A percentile compares a stretch with the other conserved stretches of the same genome.
Evolutionary conservation across 108 stramenopile species (phyloP).

Genomic region (Cylindrotheca closterium): DNA sequence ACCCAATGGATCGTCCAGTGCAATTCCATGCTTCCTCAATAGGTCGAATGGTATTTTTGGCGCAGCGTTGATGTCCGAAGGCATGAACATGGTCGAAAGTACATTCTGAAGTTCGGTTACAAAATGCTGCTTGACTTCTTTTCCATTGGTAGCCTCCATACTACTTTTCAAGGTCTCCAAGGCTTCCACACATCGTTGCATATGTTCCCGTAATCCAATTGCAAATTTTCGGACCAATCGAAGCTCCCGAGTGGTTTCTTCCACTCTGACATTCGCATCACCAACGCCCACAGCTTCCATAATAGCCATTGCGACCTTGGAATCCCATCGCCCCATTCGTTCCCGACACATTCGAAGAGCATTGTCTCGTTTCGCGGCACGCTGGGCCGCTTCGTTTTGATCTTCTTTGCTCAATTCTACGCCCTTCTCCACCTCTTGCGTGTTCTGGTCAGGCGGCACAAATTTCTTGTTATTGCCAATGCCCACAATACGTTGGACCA

Average conservation of each 20-base stretch:
- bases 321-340: constrained; percentile 75
- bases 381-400: constrained; percentile 2
- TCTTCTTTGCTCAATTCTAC: constrained; percentile 31
- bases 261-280: constrained; percentile 75
- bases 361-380: constrained; percentile 17
- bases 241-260: constrained; percentile 78
- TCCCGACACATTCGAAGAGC: constrained; percentile 44
- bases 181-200: constrained; percentile 63
- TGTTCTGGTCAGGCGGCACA: constrained; percentile 18
- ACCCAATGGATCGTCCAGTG: constrained; percentile 20
- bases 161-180: constrained; percentile 41
- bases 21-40: constrained; percentile 17
- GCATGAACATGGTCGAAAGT: constrained; percentile 22
- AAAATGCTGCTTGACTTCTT: constrained; percentile 20
- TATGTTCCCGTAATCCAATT: constrained; percentile 64
- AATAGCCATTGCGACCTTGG: constrained; percentile 60
- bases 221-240: constrained; percentile 73
- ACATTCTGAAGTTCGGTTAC: constrained; percentile 23
- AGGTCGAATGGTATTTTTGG: constrained; percentile 3
- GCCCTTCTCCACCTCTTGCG: constrained; percentile 30
- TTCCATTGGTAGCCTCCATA: constrained; percentile 19
- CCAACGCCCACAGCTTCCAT: constrained; percentile 73
- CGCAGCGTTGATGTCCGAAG: constrained; percentile 1
- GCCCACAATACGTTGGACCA: constrained; percentile 69
- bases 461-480: constrained; percentile 47